phyloP scores from a whole-genome alignment of 345 rosid genomes.

The Ceriops zippeliana region DNA sequence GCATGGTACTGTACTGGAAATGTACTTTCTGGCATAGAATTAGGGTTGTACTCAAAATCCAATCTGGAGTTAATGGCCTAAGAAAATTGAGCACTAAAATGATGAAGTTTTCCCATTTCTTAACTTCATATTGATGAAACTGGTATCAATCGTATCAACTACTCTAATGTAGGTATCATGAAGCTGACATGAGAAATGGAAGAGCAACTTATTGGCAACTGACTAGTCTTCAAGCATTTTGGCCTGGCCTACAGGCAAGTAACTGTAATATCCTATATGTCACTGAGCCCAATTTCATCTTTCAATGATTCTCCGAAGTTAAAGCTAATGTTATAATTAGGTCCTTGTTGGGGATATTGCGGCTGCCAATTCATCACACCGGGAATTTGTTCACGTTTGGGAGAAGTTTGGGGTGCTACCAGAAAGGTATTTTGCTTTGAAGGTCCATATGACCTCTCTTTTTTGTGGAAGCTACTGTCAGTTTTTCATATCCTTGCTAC shows the following conservation, averaged over 20 bases:
- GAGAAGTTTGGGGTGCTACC: conserved; percentile 85
- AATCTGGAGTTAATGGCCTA: too few relatives aligned
- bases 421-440: conserved; percentile 49
- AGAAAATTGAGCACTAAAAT: too few relatives aligned
- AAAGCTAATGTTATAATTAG: conserved; percentile 39
- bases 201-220: conserved; percentile 98
- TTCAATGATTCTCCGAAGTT: conserved; percentile 12
- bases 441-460: conserved; percentile 1
- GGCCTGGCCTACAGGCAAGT: conserved; percentile 96
- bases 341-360: conserved; percentile 90
- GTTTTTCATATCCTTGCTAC: conserved; percentile 3
- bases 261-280: conserved; percentile 11
- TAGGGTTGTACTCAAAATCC: neutral
- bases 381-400: conserved; percentile 84
- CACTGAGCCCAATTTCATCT: neutral
- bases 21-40: neutral
- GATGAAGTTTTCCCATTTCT: neutral
- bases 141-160: neutral
- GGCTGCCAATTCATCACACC: conserved; percentile 90
- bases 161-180: conserved; percentile 72
- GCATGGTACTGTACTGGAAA: conserved; percentile 59
- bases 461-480: neutral
- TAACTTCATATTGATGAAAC: neutral
- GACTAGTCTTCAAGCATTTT: conserved; percentile 98
- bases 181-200: conserved; percentile 96